Evolutionary conservation across 2,329 filamentous ascomycete species (phyloP).

Genomic region (Drechslera avenae): DNA sequence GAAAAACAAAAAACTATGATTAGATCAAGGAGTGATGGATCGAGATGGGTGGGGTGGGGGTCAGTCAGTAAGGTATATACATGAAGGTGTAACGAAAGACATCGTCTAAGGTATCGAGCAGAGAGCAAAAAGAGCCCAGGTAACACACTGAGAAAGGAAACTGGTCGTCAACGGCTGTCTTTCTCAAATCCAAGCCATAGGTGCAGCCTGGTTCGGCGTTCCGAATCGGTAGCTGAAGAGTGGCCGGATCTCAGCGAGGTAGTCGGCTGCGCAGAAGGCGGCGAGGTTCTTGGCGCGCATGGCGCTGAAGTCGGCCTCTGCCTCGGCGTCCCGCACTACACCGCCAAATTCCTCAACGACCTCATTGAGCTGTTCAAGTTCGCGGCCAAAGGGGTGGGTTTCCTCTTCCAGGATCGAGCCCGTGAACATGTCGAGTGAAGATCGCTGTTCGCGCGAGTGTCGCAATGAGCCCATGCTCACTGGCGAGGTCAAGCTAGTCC

Average conservation of each 20-base stretch:
- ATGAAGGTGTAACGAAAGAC: conserved; percentile 18
- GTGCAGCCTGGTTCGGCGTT: conserved; percentile 22
- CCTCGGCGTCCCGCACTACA: conserved; percentile 62
- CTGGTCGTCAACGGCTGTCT: not conserved
- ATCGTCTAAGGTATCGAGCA: conserved; percentile 18
- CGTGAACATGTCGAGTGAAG: conserved; percentile 51
- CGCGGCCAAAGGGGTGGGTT: conserved; percentile 80
- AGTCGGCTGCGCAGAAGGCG: conserved; percentile 80
- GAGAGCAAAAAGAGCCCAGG: conserved; percentile 10
- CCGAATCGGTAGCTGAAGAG: conserved; percentile 50
- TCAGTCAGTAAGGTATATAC: conserved; percentile 30
- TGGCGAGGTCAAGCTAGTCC: conserved; percentile 31
- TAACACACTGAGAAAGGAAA: conserved; percentile 2
- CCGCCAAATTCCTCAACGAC: conserved; percentile 83
- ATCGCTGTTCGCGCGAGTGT: conserved; percentile 62
- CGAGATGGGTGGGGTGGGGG: not conserved
- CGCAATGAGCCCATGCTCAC: conserved; percentile 59
- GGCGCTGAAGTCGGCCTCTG: conserved; percentile 75
- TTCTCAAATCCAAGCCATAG: conserved; percentile 46
- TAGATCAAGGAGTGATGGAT: conserved; percentile 24
- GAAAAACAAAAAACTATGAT: conserved; percentile 20
- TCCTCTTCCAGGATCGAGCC: conserved; percentile 42
- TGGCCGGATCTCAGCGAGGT: conserved; percentile 77
- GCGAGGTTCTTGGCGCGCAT: conserved; percentile 72
- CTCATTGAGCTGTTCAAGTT: conserved; percentile 90